phyloP scores from a whole-genome alignment of 768 basidiomycete genomes.

The Amanita exitialis region DNA sequence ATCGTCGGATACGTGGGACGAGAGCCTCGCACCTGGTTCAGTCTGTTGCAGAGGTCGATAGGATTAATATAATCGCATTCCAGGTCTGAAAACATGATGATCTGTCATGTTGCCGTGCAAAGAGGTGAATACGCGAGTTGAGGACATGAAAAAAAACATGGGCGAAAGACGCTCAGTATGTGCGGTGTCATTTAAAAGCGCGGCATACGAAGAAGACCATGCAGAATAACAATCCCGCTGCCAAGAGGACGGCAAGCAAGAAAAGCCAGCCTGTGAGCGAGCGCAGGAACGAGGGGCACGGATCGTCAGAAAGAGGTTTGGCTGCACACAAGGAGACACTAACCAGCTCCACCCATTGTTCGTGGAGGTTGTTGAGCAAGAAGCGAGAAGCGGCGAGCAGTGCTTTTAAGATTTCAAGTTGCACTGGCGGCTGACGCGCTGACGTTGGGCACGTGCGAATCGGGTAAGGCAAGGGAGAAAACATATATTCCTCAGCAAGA shows the following conservation, averaged over 20 bases:
- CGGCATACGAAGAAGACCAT: constrained; percentile 94
- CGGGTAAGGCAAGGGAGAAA: not conserved
- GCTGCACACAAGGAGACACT: constrained; percentile 10
- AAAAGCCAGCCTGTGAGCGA: constrained; percentile 79
- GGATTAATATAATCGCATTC: constrained; percentile 99
- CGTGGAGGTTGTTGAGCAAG: constrained; percentile 8
- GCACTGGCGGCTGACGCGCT: not conserved
- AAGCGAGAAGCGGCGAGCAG: not conserved
- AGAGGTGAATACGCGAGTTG: not conserved
- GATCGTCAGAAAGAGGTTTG: constrained; percentile 8
- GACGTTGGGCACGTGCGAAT: constrained; percentile 1
- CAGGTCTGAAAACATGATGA: constrained; percentile 99
- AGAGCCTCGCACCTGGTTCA: constrained; percentile 71
- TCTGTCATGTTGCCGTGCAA: constrained; percentile 39
- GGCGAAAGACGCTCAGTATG: not conserved
- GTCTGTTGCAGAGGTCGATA: constrained; percentile 99
- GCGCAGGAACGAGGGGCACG: constrained; percentile 4
- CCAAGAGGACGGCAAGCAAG: constrained; percentile 91
- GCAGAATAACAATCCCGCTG: constrained; percentile 91
- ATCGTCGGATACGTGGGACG: not conserved
- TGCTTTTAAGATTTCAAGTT: not conserved
- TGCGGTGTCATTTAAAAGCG: constrained; percentile 7
- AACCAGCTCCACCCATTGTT: constrained; percentile 33
- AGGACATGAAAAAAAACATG: too few relatives aligned
- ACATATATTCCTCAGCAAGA: not conserved